Base-by-base conservation (phyloP, 345 rosid genomes). In the Bruguiera gymnorhiza region DNA sequence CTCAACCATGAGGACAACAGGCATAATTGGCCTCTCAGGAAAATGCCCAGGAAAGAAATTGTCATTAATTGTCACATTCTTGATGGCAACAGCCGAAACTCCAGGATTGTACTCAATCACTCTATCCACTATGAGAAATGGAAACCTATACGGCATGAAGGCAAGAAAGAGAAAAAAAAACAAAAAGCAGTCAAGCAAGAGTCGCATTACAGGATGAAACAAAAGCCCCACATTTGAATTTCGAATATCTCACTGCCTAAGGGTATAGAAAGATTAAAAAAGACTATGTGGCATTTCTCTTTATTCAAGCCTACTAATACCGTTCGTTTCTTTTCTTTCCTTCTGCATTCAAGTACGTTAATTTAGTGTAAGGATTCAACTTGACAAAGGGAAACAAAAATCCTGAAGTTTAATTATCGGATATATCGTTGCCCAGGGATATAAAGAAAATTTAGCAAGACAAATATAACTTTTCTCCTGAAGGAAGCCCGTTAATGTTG, bases 1-100 rank as follows among this genome's bases (percentile, higher is more conserved):
- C 98, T 92, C 98, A 79, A 96, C 85, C 98, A 92, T 96, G 81
- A 96, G 98, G 59, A 96, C 99, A 60, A 96, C 98, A 66, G 99
- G 99, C 99, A 96, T 92, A 1, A 96, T 96, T 2, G 99, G 99
- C 69, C 99, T 86, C 79, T 89, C 97, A 64, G 99, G 99, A 62
- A 96, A 96, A 81, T 96, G 99, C 1, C 99, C 99, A 66, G 99
- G 99, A 70, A 96, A 96, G 81, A 96, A 96, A 83, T 90, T 96
- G 72, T 96, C 99, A 75, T 96, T 96, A 16, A 92, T 96, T 2
- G 99, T 96, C 31, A 96, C 99, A 63, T 96, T 96, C 82, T 96
- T 96, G 36, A 96, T 92, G 62, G 86, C 98, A 69, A 92, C 99
- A 53, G 86, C 98, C 16, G 99, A 92, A 69, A 89, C 93, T 50